Conservation (phyloP, 768 basidiomycete genomes). For the Mycena vitilis region DNA sequence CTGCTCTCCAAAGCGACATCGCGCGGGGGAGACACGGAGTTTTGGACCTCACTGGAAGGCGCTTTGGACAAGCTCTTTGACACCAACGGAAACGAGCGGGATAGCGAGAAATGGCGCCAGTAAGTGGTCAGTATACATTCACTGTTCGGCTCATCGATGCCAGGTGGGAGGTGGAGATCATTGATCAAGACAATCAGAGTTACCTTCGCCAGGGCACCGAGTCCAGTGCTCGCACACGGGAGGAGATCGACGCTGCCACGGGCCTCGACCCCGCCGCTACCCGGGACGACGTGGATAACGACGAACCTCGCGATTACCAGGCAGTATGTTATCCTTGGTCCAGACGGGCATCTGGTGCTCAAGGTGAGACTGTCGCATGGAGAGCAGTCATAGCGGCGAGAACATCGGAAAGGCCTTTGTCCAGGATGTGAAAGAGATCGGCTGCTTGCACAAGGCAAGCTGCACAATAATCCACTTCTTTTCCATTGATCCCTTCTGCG, state of each 20-base stretch:
- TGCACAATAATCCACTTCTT: not conserved
- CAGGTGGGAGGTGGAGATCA: constrained; percentile 8
- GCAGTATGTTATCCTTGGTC: constrained; percentile 29
- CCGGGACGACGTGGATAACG: too few species aligned
- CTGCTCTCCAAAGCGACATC: too few species aligned
- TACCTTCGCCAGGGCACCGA: not conserved
- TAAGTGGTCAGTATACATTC: too few species aligned
- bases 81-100: too few species aligned
- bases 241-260: constrained; percentile 6
- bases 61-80: too few species aligned
- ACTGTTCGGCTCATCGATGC: too few species aligned
- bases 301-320: constrained; percentile 33
- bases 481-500: not conserved
- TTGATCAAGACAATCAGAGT: not conserved
- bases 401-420: constrained; percentile 28
- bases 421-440: constrained; percentile 30
- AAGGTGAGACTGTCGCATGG: too few species aligned
- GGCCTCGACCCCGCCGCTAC: too few species aligned
- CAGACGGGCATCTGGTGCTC: constrained; percentile 15
- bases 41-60: too few species aligned
- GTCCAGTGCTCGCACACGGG: not conserved
- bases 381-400: constrained; percentile 31
- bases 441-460: constrained; percentile 20
- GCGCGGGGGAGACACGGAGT: too few species aligned
- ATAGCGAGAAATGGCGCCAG: too few species aligned